Base-by-base conservation (phyloP, 768 basidiomycete species). In the Leccinum fibrillosum region DNA sequence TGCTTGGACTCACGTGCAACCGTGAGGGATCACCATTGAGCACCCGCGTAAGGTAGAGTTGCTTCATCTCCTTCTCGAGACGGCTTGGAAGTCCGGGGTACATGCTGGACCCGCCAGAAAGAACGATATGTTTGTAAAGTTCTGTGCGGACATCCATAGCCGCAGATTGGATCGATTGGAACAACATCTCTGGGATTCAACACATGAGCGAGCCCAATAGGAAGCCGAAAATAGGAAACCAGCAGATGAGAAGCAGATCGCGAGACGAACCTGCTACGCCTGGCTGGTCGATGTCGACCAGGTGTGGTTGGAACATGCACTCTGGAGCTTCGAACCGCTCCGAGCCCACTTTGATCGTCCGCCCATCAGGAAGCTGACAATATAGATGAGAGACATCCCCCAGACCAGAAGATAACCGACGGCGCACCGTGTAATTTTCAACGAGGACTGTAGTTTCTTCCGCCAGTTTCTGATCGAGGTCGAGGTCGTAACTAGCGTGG, bases 271-370 rank as follows among this genome's bases (percentile, higher is more conserved):
- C 92, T 76, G 95, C 95, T 51, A 98, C 87, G 48, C 96, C 96
- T 6, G 94, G 93, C 69, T 97, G 95, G 72, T 99, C 97, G 49
- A 98, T 78, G 66, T 99, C 96, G 49, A 98, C 94, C 4, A 99
- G 82, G 73, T 96, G 92, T 21, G 97, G 97, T 72, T 99, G 96
- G 88, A 99, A 98, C 94, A 98, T 94, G 77, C 97, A 98, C 76
- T 99, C 97, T 5, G 97, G 96, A 12, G 96, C 97, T 75, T 98
- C 96, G 69, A 98, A 99, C 12, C 97, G 90, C 72, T 99, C 97
- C 0, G 94, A 93, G 28, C 96, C 97, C 60, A 98, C 94, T 80
- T 96, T 97, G 82, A 98, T 97, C 13, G 81, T 84, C 55, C 97
- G 91, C 1, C 97, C 97, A 68, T 98, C 97, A 17, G 94, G 94